These are phyloP conservation scores for Emericellopsis atlantica DNA, from an alignment of 2,329 filamentous ascomycete species.

Conservation along the genomic window DNA sequence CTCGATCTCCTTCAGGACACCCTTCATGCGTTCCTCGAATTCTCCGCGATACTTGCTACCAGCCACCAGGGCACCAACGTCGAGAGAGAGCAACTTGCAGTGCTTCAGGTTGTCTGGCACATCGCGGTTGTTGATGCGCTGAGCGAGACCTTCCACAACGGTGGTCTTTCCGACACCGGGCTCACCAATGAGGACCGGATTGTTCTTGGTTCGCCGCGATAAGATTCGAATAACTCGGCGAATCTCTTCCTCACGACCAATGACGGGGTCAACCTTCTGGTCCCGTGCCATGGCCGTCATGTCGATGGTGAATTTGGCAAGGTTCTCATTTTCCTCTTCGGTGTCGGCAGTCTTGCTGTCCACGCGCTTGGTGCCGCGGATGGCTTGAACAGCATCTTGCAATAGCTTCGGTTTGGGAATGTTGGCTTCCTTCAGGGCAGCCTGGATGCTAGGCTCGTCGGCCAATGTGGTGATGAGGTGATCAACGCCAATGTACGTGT, in stretches of 20 bases:
- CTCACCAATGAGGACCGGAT: conserved; percentile 94
- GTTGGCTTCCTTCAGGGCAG: conserved; percentile 70
- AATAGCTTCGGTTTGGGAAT: conserved; percentile 85
- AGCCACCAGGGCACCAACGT: conserved; percentile 88
- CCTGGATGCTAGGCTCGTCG: conserved; percentile 66
- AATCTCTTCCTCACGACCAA: conserved; percentile 93
- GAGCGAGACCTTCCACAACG: conserved; percentile 89
- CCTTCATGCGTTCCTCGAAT: conserved; percentile 99
- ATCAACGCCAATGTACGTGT: conserved; percentile 87
- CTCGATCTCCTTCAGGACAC: conserved; percentile 91
- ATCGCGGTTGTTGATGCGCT: conserved; percentile 91
- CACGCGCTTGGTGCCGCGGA: conserved; percentile 84
- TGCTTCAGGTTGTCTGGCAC: conserved; percentile 90
- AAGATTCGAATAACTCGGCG: conserved; percentile 83
- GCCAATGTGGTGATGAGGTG: conserved; percentile 79
- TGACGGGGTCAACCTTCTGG: conserved; percentile 96
- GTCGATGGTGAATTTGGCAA: conserved; percentile 97
- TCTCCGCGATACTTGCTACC: conserved; percentile 98
- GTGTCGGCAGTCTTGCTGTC: conserved; percentile 94
- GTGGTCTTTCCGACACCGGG: conserved; percentile 98
- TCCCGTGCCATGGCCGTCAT: conserved; percentile 95
- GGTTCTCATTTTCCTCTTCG: conserved; percentile 85
- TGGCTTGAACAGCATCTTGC: conserved; percentile 79
- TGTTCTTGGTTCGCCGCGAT: conserved; percentile 93
- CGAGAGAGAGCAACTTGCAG: conserved; percentile 87